Evolutionary conservation across 2,329 filamentous ascomycete species (phyloP), one percentile per base, ranked within the genome.

Genomic region (Xylaria sp.): DNA sequence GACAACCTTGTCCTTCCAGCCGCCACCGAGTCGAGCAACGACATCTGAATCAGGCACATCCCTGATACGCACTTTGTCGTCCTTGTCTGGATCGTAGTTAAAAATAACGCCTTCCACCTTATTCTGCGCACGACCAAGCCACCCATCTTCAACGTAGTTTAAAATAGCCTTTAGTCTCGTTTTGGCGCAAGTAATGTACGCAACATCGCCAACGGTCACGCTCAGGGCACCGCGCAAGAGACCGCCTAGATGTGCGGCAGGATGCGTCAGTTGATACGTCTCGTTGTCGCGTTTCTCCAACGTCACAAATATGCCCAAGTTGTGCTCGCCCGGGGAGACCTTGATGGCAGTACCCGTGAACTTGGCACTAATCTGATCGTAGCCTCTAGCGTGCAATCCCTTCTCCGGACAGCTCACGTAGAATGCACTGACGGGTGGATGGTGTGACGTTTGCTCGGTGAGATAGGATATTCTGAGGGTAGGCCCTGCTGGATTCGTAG

Each of bases 381-480:
- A 99, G 1, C 94, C 94, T 60, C 89, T 84, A 13, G 94, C 94
- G 44, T 85, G 86, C 65, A 99, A 83, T 34, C 93, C 94, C 72
- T 91, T 92, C 67, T 95, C 90, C 0, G 92, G 92, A 71, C 94
- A 99, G 71, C 92, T 88, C 65, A 97, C 87, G 74, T 90, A 93
- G 75, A 96, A 99, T 11, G 94, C 94, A 67, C 93, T 97, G 66
- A 99, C 93, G 8, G 94, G 94, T 39, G 94, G 94, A 75, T 99
- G 94, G 70, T 99, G 94, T 6, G 92, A 97, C 7, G 94, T 99
- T 77, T 99, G 94, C 76, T 99, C 94, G 30, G 94, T 97, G 62
- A 99, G 81, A 73, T 96, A 99, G 8, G 92, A 96, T 67, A 99
- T 85, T 67, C 88, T 90, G 67, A 96, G 83, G 34, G 80, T 82